These are phyloP conservation scores for Peribolospora baueri DNA, from an alignment of 768 basidiomycete genomes.

Conservation along the genomic window DNA sequence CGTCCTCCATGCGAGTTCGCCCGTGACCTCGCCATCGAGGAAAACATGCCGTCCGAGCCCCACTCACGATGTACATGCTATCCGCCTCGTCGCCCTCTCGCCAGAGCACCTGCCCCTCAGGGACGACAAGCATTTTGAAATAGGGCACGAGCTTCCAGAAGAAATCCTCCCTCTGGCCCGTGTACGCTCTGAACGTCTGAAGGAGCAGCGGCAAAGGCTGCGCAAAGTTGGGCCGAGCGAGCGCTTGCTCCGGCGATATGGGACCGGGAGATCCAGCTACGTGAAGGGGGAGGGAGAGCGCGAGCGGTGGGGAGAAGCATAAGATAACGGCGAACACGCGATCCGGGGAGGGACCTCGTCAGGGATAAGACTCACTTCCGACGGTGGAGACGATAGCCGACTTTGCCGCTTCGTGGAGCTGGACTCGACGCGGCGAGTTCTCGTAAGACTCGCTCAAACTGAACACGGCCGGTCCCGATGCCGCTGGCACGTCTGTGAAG, in stretches of 20 bases:
- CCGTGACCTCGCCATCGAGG: too few species aligned
- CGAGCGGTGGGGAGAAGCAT: background rate
- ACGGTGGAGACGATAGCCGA: conserved; percentile 28
- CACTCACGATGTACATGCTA: background rate
- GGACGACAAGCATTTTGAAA: conserved; percentile 37
- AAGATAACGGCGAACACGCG: background rate
- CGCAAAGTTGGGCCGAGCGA: background rate
- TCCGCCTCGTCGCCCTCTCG: conserved; percentile 47
- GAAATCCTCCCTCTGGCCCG: conserved; percentile 27
- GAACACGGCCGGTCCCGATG: conserved; percentile 17
- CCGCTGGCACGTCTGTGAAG: background rate
- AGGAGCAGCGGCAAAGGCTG: conserved; percentile 12
- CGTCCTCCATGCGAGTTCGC: background rate
- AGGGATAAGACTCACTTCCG: background rate
- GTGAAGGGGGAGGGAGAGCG: too few species aligned
- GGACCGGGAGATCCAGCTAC: too few species aligned
- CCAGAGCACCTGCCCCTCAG: conserved; percentile 45
- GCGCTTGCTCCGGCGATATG: too few species aligned
- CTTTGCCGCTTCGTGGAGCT: conserved; percentile 46
- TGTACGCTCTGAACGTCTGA: conserved; percentile 49
- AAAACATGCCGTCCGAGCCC: background rate
- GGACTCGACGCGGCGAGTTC: conserved; percentile 41
- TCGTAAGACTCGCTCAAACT: conserved; percentile 25
- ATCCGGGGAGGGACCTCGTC: background rate
- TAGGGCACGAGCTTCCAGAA: conserved; percentile 44